A percentile compares a stretch with the other conserved stretches of the same genome.
Conservation (phyloP, 2,329 filamentous ascomycete genomes). For the Calonectria ilicicola region DNA sequence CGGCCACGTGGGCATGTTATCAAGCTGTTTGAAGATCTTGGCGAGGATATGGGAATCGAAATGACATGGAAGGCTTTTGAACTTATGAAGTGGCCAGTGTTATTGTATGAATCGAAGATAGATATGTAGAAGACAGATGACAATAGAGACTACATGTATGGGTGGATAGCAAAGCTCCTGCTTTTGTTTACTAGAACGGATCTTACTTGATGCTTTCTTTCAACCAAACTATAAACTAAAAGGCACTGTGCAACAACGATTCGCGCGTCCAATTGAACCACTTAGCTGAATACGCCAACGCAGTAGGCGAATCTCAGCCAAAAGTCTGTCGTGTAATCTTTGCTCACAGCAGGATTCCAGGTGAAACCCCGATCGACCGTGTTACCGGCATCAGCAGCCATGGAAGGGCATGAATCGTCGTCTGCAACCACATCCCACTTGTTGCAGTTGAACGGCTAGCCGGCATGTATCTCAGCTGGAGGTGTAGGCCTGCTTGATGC, state of each 20-base stretch:
- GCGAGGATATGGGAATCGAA: not conserved
- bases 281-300: no score
- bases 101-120: no score
- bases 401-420: not conserved
- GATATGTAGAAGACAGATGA: no score
- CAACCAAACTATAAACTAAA: no score
- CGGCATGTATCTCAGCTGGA: not conserved
- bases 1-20: not conserved
- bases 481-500: not conserved
- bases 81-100: no score
- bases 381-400: not conserved
- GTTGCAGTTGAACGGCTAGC: not conserved
- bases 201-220: no score
- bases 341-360: not conserved
- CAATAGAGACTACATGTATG: no score
- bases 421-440: not conserved
- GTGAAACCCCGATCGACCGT: not conserved
- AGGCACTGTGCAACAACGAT: no score
- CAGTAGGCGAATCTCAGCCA: no score
- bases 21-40: slow-evolving; percentile 8
- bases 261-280: no score
- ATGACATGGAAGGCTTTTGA: slow-evolving; percentile 1
- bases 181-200: no score
- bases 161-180: no score
- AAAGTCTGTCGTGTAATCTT: not conserved